These are phyloP conservation scores for Penicillium bialowiezense DNA, from an alignment of 495 filamentous ascomycete species.

Conservation along the genomic window DNA sequence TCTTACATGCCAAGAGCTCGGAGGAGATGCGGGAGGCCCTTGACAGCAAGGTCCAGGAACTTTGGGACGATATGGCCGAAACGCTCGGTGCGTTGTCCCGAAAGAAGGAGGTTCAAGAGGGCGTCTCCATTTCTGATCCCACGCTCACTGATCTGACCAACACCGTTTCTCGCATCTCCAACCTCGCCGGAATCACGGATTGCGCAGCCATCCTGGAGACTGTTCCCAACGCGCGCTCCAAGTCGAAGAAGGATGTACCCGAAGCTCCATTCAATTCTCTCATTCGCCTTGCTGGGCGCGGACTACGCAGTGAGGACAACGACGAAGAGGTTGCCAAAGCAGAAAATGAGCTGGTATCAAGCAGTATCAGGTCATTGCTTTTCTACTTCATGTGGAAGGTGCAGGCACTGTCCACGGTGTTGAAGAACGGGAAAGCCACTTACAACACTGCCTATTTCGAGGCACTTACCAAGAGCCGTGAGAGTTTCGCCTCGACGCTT, in stretches of 20 bases:
- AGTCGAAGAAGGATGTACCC: conserved; percentile 42
- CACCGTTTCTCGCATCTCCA: conserved; percentile 77
- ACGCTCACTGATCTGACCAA: conserved; percentile 70
- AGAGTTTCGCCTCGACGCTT: conserved; percentile 57
- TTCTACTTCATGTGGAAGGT: conserved; percentile 98
- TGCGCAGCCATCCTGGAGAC: conserved; percentile 70
- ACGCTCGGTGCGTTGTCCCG: conserved; percentile 65
- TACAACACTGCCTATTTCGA: conserved; percentile 54
- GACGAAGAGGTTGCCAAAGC: conserved; percentile 63
- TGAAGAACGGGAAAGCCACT: conserved; percentile 36
- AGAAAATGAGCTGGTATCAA: conserved; percentile 72
- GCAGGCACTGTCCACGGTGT: conserved; percentile 41
- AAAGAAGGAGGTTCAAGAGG: conserved; percentile 60
- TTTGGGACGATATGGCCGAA: conserved; percentile 82
- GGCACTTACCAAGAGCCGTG: conserved; percentile 40
- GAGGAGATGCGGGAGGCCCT: conserved; percentile 84
- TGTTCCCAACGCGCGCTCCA: conserved; percentile 40
- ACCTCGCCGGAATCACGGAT: conserved; percentile 77
- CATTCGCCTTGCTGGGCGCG: conserved; percentile 64
- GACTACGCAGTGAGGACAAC: conserved; percentile 52
- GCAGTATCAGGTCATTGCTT: conserved; percentile 66
- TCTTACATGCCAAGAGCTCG: conserved; percentile 80
- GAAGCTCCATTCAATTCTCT: conserved; percentile 64
- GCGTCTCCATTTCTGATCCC: conserved; percentile 57
- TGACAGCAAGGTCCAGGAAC: conserved; percentile 69